Base-by-base conservation (phyloP, 371 early-diverging fungal species). In the Umbelopsis sp. region DNA sequence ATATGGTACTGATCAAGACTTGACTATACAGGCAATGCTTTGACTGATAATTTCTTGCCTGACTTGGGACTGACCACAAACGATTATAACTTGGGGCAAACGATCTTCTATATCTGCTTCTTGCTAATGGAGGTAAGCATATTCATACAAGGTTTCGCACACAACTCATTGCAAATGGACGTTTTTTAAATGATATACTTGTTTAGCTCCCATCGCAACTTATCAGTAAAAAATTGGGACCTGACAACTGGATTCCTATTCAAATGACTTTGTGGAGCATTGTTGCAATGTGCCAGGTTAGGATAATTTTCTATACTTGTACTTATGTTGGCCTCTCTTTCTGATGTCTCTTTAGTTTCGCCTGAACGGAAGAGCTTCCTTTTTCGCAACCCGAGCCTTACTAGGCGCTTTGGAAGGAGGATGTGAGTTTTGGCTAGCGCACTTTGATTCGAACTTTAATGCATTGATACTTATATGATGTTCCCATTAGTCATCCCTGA, bases 211-310 rank as follows among this genome's bases (percentile, higher is more conserved):
- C 71, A 1, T 70, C 71, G 12, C 69, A 70, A 52, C 24, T 70
- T 14, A 63, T 70, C 10, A 50, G 52, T 11, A 69, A 69, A 20
- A 37, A 50, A 16, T 44, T 70, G 32, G 71, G 71, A 1, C 69
- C 70, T 20, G 70, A 70, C 44, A 52, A 45, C 14, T 70, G 71
- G 71, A 70, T 70, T 41, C 71, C 71, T 41, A 57, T 70, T 18
- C 70, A 70, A 25, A 70, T 70, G 57, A 57, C 57, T 25, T 18
- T 57, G 29, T 57, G 57, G 57, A 57, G 57, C 18, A 18, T 69
- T 41, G 71, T 70, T 25, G 62, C 70, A 14, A 70, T 70, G 65
- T 44, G 22, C 20, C 62, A 52, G 63, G 70, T 44, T 16, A 20
- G 70, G 35, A 22, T 22, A 22, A 22, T 64, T 22, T 1, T 11